Percentiles rank a stretch among this genome's conserved stretches.
Conservation (phyloP, 1,284 basidiomycete species). For the Apiotrichum montevideense region DNA sequence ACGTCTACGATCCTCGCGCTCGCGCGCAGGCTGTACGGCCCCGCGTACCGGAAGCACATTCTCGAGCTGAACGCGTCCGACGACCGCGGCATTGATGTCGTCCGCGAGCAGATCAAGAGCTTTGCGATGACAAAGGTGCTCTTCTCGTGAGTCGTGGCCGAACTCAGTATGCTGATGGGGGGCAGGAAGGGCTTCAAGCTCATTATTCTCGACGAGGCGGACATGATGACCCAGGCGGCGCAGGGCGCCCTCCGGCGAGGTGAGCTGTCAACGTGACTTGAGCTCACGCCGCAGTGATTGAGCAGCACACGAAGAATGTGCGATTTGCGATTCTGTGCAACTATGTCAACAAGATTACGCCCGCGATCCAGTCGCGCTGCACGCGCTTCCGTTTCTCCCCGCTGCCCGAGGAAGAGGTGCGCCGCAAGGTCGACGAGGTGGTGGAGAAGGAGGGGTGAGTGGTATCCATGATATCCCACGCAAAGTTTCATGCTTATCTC, state of each 20-base stretch:
- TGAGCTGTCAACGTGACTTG: slow-evolving; percentile 77
- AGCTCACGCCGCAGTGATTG: slow-evolving; percentile 67
- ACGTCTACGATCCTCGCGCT: slow-evolving; percentile 97
- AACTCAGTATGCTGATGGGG: not conserved
- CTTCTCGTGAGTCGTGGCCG: slow-evolving; percentile 46
- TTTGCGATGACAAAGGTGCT: slow-evolving; percentile 94
- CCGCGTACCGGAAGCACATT: slow-evolving; percentile 74
- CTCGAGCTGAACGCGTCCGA: slow-evolving; percentile 98
- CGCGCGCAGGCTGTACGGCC: slow-evolving; percentile 85
- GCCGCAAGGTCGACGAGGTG: slow-evolving; percentile 71
- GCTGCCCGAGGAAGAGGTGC: slow-evolving; percentile 75
- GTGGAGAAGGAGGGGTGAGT: slow-evolving; percentile 78
- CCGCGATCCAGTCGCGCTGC: slow-evolving; percentile 97
- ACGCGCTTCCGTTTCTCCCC: slow-evolving; percentile 98
- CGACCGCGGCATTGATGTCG: slow-evolving; percentile 96
- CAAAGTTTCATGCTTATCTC: slow-evolving; percentile 58
- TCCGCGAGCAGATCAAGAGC: slow-evolving; percentile 96
- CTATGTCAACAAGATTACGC: slow-evolving; percentile 99
- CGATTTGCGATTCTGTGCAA: slow-evolving; percentile 99
- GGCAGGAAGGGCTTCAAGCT: slow-evolving; percentile 86
- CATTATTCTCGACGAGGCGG: slow-evolving; percentile 96
- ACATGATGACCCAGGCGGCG: slow-evolving; percentile 99
- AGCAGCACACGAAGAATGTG: slow-evolving; percentile 97
- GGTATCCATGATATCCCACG: slow-evolving; percentile 56
- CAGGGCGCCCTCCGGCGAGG: slow-evolving; percentile 88